Percentiles rank a stretch among this genome's conserved stretches.
Evolutionary conservation across 2,329 filamentous ascomycete genomes (phyloP).

Genomic region (Orbilia brochopaga): DNA sequence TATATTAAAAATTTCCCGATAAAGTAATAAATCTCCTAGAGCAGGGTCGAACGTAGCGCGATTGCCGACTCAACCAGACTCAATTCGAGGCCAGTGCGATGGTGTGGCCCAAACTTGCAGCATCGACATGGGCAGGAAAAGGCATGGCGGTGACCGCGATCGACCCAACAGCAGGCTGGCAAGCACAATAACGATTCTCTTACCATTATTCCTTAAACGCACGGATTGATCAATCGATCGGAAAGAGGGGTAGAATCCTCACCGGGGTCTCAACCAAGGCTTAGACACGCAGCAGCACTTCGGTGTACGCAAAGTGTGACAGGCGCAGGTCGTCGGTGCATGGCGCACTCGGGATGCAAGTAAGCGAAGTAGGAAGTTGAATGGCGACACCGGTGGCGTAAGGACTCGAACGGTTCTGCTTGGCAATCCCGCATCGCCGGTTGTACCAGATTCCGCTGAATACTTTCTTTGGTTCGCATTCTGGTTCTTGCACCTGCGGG

Average conservation of each 20-base stretch:
- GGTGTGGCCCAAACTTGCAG: conserved; percentile 2
- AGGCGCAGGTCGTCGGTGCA: conserved; percentile 23
- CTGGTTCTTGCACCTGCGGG: too few relatives aligned
- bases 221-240: conserved; percentile 2
- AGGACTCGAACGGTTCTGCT: conserved; percentile 35
- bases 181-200: not conserved
- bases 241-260: conserved; percentile 6
- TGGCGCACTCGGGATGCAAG: conserved; percentile 30
- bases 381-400: conserved; percentile 48
- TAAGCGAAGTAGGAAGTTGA: conserved; percentile 50
- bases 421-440: conserved; percentile 15
- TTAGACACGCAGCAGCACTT: conserved; percentile 18
- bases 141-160: not conserved
- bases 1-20: not conserved
- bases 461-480: too few relatives aligned
- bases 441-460: conserved; percentile 5
- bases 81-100: not conserved
- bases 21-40: not conserved
- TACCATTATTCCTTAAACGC: conserved; percentile 1
- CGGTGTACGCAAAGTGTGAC: conserved; percentile 22
- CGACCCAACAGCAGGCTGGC: not conserved
- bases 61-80: conserved; percentile 1
- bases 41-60: not conserved
- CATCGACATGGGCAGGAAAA: not conserved
- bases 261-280: conserved; percentile 23